Evolutionary conservation across 306 rosid genomes (phyloP), one percentile per base, ranked within the genome.

Genomic region (Castanea sativa): DNA sequence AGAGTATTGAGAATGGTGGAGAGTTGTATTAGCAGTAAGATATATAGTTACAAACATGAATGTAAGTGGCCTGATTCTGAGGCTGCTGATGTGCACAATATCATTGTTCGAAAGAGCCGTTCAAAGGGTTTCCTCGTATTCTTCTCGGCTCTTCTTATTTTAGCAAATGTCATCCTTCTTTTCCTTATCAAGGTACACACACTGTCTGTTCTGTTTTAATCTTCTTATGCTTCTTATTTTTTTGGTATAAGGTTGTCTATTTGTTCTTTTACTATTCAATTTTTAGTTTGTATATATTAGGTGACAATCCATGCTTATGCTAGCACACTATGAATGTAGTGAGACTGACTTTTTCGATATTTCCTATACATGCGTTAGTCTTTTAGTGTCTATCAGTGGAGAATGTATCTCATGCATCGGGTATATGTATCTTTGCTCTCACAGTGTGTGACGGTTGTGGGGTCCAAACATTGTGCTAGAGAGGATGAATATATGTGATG

Each of bases 81-180:
- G 76, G 86, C 82, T 27, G 86, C 86, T 75, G 94, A 94, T 55
- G 74, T 82, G 49, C 98, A 93, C 85, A 91, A 83, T 75, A 86
- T 92, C 74, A 61, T 90, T 73, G 87, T 83, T 74, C 85, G 71
- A 75, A 91, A 79, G 70, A 79, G 75, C 58, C 71, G 84, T 51
- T 77, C 82, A 20, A 90, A 83, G 77, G 77, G 84, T 79, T 38
- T 78, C 82, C 75, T 85, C 33, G 78, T 87, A 29, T 89, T 80
- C 82, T 58, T 80, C 78, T 71, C 63, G 1, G 82, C 88, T 30
- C 69, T 90, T 73, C 83, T 88, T 83, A 71, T 89, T 61, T 77
- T 92, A 82, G 91, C 89, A 57, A 79, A 73, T 73, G 83, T 84
- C 38, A 32, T 83, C 58, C 88, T 86, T 85, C 81, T 89, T 53